These are phyloP conservation scores for Roridomyces roridus DNA, from an alignment of 768 basidiomycete genomes.

Conservation along the genomic window DNA sequence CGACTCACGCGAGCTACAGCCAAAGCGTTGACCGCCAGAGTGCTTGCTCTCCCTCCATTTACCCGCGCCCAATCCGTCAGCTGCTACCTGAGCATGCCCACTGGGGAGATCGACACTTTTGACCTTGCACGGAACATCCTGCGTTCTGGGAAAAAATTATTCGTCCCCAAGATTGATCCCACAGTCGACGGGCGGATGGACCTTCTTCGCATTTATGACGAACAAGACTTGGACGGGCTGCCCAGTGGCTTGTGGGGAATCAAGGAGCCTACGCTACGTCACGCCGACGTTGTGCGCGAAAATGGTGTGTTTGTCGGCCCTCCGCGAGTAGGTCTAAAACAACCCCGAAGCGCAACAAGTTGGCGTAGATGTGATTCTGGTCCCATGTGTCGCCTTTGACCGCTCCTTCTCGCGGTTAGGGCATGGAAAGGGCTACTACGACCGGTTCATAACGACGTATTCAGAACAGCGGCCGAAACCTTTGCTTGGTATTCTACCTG, in stretches of 20 bases:
- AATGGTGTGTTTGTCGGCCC: slow-evolving; percentile 54
- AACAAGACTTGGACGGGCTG: slow-evolving; percentile 62
- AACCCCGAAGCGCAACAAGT: slow-evolving; percentile 45
- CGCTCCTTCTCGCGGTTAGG: slow-evolving; percentile 70
- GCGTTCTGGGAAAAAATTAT: slow-evolving; percentile 63
- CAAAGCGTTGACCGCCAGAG: slow-evolving; percentile 48
- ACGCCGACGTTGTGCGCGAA: slow-evolving; percentile 45
- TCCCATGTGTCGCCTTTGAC: slow-evolving; percentile 84
- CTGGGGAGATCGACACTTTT: slow-evolving; percentile 69
- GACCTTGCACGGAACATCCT: slow-evolving; percentile 58
- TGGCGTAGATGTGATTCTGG: slow-evolving; percentile 65
- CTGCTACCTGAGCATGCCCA: slow-evolving; percentile 85
- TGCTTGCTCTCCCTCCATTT: slow-evolving; percentile 61
- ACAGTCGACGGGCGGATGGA: slow-evolving; percentile 62
- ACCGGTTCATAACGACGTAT: slow-evolving; percentile 71
- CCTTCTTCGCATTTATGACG: slow-evolving; percentile 64
- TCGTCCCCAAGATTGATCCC: slow-evolving; percentile 67
- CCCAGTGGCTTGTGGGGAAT: slow-evolving; percentile 78
- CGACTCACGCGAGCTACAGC: slow-evolving; percentile 38
- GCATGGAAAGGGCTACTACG: slow-evolving; percentile 87
- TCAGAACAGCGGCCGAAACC: slow-evolving; percentile 51
- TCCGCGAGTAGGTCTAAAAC: slow-evolving; percentile 3
- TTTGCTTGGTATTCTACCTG: slow-evolving; percentile 59
- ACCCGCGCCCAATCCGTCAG: slow-evolving; percentile 55
- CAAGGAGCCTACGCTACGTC: slow-evolving; percentile 64